These are phyloP conservation scores for Albatrellus ellisii DNA, from an alignment of 768 basidiomycete species.

Conservation along the genomic window DNA sequence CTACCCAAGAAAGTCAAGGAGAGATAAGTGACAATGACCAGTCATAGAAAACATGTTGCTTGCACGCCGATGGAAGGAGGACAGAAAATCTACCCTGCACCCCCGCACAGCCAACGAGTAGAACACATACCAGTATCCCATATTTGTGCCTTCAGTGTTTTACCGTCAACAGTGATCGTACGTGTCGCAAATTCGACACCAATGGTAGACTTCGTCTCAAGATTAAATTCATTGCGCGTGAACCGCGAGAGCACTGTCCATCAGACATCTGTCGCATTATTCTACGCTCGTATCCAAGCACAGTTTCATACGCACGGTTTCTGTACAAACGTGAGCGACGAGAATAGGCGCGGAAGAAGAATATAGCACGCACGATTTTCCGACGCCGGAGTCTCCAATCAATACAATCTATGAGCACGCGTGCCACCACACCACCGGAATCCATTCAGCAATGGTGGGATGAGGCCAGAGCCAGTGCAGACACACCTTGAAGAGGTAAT, in stretches of 20 bases:
- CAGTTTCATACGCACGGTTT: constrained; percentile 38
- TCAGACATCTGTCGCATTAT: constrained; percentile 7
- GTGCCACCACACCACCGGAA: background rate
- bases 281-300: background rate
- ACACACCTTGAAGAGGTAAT: constrained; percentile 95
- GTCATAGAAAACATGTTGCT: background rate
- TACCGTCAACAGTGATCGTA: constrained; percentile 88
- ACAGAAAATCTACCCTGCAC: background rate
- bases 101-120: background rate
- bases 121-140: constrained; percentile 81
- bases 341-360: constrained; percentile 1
- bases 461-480: background rate
- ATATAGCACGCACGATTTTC: constrained; percentile 80
- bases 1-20: constrained; percentile 26
- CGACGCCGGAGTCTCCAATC: constrained; percentile 98
- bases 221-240: constrained; percentile 98
- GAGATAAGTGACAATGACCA: constrained; percentile 5
- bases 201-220: constrained; percentile 98
- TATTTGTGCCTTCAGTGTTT: constrained; percentile 96
- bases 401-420: constrained; percentile 66
- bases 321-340: constrained; percentile 21
- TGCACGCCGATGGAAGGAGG: background rate
- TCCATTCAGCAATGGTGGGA: constrained; percentile 1
- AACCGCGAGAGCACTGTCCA: constrained; percentile 92
- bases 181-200: constrained; percentile 98